Percentiles rank a stretch among this genome's conserved stretches.
Evolutionary conservation across 352 stramenopile species (phyloP).

Genomic region (Aphanomyces invadans): DNA sequence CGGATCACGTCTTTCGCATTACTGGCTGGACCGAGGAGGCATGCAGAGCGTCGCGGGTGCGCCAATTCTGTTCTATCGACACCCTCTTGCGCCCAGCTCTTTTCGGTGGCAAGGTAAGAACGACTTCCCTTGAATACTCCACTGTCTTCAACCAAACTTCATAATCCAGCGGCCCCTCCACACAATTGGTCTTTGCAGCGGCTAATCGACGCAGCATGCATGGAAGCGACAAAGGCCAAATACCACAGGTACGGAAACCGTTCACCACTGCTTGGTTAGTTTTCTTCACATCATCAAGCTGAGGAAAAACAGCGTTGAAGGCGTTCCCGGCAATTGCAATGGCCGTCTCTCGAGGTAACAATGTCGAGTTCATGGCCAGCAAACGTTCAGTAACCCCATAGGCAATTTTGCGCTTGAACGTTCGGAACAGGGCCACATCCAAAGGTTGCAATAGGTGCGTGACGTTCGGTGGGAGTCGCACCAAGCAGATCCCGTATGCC

Average conservation of each 20-base stretch:
- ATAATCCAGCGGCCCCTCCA: not conserved
- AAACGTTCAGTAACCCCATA: not conserved
- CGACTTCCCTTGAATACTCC: no score
- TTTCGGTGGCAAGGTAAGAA: no score
- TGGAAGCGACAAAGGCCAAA: not conserved
- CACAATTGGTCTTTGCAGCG: not conserved
- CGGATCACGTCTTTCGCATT: no score
- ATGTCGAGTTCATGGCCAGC: not conserved
- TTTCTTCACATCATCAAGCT: not conserved
- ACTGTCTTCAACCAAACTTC: not conserved
- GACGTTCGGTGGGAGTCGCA: not conserved
- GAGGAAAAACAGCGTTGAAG: not conserved
- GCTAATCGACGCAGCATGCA: not conserved
- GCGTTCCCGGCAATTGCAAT: not conserved
- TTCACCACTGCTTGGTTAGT: not conserved
- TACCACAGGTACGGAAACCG: not conserved
- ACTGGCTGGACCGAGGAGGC: no score
- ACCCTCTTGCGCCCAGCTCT: no score
- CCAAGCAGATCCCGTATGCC: not conserved
- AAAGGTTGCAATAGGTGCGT: not conserved
- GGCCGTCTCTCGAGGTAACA: not conserved
- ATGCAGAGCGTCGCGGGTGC: no score
- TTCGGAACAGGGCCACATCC: not conserved
- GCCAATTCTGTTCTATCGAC: no score
- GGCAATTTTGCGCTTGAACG: not conserved